Percentiles rank a stretch among this genome's conserved stretches.
These are phyloP conservation scores for Chaetomiaceae sp. DNA, from an alignment of 2,329 filamentous ascomycete species.

Conservation along the genomic window DNA sequence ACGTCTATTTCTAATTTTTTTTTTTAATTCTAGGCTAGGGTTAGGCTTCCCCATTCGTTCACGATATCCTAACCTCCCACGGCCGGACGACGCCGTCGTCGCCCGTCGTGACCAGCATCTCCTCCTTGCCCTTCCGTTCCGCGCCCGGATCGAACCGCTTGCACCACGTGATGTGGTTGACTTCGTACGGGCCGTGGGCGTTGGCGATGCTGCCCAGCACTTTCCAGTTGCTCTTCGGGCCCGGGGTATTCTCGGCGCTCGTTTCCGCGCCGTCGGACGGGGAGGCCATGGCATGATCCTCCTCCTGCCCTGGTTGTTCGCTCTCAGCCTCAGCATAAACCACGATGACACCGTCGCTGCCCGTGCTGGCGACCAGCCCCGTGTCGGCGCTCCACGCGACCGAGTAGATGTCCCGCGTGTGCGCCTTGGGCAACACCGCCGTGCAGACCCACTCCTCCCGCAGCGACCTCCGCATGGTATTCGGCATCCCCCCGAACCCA, in stretches of 20 bases:
- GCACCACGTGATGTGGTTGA: constrained; percentile 91
- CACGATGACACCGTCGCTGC: constrained; percentile 77
- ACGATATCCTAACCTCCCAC: constrained; percentile 52
- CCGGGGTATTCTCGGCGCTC: neutral
- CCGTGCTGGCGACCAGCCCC: constrained; percentile 79
- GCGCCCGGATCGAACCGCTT: constrained; percentile 63
- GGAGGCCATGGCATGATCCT: constrained; percentile 28
- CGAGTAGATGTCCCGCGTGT: constrained; percentile 79
- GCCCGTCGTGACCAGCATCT: constrained; percentile 85
- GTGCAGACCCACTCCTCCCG: constrained; percentile 84
- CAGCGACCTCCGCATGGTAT: constrained; percentile 73
- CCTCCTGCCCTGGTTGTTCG: constrained; percentile 21
- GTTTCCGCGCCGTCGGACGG: constrained; percentile 1
- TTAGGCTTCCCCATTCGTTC: neutral
- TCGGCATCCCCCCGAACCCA: constrained; percentile 65
- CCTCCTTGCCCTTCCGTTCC: constrained; percentile 57
- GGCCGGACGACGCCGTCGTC: constrained; percentile 86
- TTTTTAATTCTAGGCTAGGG: too few relatives aligned
- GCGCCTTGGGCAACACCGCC: constrained; percentile 65
- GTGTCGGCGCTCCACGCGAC: constrained; percentile 75
- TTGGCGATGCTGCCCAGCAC: constrained; percentile 64
- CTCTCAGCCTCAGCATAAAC: constrained; percentile 63
- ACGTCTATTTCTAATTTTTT: too few relatives aligned
- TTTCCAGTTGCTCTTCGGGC: constrained; percentile 54
- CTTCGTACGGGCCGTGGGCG: constrained; percentile 86